These are phyloP conservation scores for Vitis hybrid DNA, from an alignment of 177 flowering plant species.

Conservation along the genomic window DNA sequence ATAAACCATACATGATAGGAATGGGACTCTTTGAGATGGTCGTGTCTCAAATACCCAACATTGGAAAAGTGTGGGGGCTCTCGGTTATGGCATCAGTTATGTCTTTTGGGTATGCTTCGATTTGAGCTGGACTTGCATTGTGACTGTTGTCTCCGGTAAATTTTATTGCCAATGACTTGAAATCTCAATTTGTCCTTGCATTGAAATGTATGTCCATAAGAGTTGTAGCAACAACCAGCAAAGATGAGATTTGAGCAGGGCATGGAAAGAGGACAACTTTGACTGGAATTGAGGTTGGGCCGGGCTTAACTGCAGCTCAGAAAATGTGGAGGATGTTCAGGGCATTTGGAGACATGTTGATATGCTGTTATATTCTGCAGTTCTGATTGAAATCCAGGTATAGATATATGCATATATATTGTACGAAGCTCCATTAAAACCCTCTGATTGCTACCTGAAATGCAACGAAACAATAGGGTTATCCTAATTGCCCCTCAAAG, in stretches of 20 bases:
- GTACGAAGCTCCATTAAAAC: too few species aligned
- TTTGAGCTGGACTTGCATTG: conserved; percentile 43
- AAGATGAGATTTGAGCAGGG: conserved; percentile 16
- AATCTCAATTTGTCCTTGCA: too few species aligned
- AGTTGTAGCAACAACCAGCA: too few species aligned
- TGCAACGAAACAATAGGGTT: too few species aligned
- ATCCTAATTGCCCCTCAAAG: too few species aligned
- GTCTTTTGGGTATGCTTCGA: conserved; percentile 52
- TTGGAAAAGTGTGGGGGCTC: conserved; percentile 46
- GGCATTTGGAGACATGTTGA: conserved; percentile 52
- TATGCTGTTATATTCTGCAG: conserved; percentile 41
- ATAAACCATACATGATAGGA: conserved; percentile 21
- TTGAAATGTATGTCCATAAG: background rate
- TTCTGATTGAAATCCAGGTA: conserved; percentile 58
- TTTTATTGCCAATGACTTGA: background rate
- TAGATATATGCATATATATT: background rate
- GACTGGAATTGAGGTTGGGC: conserved; percentile 28
- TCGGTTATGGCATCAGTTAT: conserved; percentile 51
- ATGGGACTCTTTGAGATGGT: conserved; percentile 39
- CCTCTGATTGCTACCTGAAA: too few species aligned
- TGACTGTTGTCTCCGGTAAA: conserved; percentile 31
- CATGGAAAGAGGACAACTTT: conserved; percentile 25
- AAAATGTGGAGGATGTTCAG: conserved; percentile 41
- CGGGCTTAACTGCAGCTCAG: conserved; percentile 22
- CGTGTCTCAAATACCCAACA: conserved; percentile 53